Evolutionary conservation across 2,329 filamentous ascomycete species (phyloP), one percentile per base, ranked within the genome.

Genomic region (Fusarium sp.): DNA sequence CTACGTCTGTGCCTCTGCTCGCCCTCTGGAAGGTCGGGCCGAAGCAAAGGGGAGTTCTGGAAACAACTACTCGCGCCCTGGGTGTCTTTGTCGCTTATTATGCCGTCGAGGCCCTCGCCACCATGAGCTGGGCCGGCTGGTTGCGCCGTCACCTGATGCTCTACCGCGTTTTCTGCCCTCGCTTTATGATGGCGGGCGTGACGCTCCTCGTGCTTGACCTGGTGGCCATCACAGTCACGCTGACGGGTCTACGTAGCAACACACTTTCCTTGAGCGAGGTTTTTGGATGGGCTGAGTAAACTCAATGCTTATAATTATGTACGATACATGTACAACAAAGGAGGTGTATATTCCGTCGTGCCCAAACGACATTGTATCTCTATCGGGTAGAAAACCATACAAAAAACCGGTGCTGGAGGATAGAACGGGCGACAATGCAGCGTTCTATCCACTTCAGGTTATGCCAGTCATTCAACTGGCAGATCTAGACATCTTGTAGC

Each of bases 131-230:
- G 92, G 94, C 95, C 0, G 95, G 93, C 1, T 91, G 94, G 82
- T 82, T 99, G 75, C 87, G 96, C 57, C 87, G 96, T 54, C 96
- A 99, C 83, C 86, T 99, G 68, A 99, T 99, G 96, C 87, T 99
- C 31, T 99, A 96, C 82, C 88, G 96, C 43, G 94, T 99, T 44
- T 99, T 99, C 77, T 91, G 88, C 81, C 96, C 96, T 48, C 85
- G 95, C 30, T 99, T 95, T 82, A 93, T 99, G 92, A 88, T 94
- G 78, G 94, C 92, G 0, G 91, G 90, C 0, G 82, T 88, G 4
- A 87, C 92, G 52, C 78, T 98, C 62, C 76, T 95, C 15, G 86
- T 95, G 28, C 90, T 97, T 10, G 95, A 98, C 76, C 70, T 97
- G 5, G 86, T 96, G 3, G 87, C 88, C 1, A 86, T 96, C 8